Conservation (phyloP, 805 yeast genomes). For the Cyberlindnera suaveolens region DNA sequence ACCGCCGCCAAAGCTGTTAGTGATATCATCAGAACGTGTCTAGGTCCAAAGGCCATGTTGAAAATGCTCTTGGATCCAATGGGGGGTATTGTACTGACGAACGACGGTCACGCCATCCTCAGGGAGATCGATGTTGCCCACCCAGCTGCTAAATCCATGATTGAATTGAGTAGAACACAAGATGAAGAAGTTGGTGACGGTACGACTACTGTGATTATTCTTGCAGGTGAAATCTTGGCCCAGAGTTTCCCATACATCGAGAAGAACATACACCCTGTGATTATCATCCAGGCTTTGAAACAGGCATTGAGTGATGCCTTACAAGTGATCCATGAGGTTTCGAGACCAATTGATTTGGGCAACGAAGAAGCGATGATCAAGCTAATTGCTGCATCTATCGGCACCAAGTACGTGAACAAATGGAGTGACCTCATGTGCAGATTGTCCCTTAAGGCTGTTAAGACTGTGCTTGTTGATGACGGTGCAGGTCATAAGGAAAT, state of each 20-base stretch:
- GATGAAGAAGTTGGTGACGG: slow-evolving; percentile 99
- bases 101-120: slow-evolving; percentile 97
- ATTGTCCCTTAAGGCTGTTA: slow-evolving; percentile 82
- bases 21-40: slow-evolving; percentile 93
- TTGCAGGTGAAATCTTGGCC: slow-evolving; percentile 95
- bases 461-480: slow-evolving; percentile 64
- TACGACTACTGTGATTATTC: slow-evolving; percentile 92
- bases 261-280: slow-evolving; percentile 94
- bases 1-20: slow-evolving; percentile 99
- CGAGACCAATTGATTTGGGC: slow-evolving; percentile 74
- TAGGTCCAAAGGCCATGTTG: slow-evolving; percentile 98
- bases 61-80: slow-evolving; percentile 94
- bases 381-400: slow-evolving; percentile 85
- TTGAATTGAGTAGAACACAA: slow-evolving; percentile 92
- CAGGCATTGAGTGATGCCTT: slow-evolving; percentile 88
- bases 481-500: slow-evolving; percentile 64
- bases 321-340: slow-evolving; percentile 76
- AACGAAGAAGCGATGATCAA: slow-evolving; percentile 85
- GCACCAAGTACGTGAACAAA: slow-evolving; percentile 87
- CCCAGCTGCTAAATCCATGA: slow-evolving; percentile 99
- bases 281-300: slow-evolving; percentile 89
- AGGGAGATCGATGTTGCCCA: slow-evolving; percentile 97
- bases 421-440: slow-evolving; percentile 92
- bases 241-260: slow-evolving; percentile 93
- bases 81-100: slow-evolving; percentile 93